Evolutionary conservation across 225 moss, liverwort and hornwort species (phyloP).

Genomic region (Polytrichum commune): DNA sequence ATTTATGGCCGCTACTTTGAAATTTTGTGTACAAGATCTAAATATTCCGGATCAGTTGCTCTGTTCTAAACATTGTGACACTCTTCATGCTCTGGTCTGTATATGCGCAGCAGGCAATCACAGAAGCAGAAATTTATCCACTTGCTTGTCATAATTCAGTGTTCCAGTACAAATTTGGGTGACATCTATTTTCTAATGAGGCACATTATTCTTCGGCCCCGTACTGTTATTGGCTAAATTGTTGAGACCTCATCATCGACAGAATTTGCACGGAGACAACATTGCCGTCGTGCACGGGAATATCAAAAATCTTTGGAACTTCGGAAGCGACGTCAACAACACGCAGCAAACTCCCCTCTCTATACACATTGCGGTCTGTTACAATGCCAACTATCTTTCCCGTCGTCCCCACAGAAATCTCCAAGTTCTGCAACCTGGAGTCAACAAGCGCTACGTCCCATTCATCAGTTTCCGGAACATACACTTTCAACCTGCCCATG

Average conservation of each 20-base stretch:
- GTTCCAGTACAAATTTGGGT: too few species aligned
- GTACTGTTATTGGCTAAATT: conserved; percentile 4
- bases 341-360: conserved; percentile 15
- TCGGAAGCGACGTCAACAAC: conserved; percentile 31
- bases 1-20: too few species aligned
- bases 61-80: too few species aligned
- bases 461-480: conserved; percentile 27
- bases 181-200: too few species aligned
- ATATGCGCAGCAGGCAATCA: too few species aligned
- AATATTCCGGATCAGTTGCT: too few species aligned
- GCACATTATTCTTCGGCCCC: not conserved
- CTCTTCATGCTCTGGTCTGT: too few species aligned
- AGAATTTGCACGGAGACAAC: conserved; percentile 39
- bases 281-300: conserved; percentile 34
- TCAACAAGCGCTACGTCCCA: conserved; percentile 54
- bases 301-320: conserved; percentile 37
- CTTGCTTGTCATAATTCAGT: too few species aligned
- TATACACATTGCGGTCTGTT: not conserved
- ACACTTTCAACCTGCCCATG: conserved; percentile 59
- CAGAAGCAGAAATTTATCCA: too few species aligned
- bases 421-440: conserved; percentile 29
- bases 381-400: conserved; percentile 49
- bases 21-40: too few species aligned
- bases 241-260: conserved; percentile 31
- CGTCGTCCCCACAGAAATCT: conserved; percentile 23